These are phyloP conservation scores for Magnusiomyces tetraspermus DNA, from an alignment of 1,139 yeast genomes.

Conservation along the genomic window DNA sequence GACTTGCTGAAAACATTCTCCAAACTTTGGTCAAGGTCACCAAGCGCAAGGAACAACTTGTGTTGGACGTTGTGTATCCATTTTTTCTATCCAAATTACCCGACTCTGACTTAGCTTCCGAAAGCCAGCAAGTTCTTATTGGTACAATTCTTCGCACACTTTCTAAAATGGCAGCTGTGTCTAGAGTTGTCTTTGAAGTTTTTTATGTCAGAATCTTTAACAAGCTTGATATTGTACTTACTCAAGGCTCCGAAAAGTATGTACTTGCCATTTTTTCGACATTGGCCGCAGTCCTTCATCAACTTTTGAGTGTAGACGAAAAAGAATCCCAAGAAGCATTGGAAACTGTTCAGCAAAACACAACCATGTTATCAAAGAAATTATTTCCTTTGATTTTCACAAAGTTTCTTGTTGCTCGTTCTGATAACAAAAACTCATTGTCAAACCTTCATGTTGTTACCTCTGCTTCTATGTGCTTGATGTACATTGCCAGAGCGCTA, in stretches of 20 bases:
- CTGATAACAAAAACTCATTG: not conserved
- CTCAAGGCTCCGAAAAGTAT: constrained; percentile 15
- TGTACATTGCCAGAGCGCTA: not conserved
- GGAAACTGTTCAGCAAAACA: not conserved
- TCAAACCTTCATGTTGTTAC: not conserved
- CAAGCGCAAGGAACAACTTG: constrained; percentile 35
- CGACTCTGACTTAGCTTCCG: constrained; percentile 25
- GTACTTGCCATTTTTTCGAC: constrained; percentile 21
- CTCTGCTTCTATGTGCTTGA: not conserved
- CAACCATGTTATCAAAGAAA: constrained; percentile 6
- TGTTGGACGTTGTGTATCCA: constrained; percentile 55
- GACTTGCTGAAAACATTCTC: constrained; percentile 34
- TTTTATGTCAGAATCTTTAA: constrained; percentile 30
- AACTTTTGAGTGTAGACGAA: constrained; percentile 16
- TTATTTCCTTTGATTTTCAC: constrained; percentile 14
- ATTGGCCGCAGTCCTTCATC: constrained; percentile 18
- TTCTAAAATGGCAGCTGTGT: constrained; percentile 26
- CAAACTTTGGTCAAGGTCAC: constrained; percentile 48
- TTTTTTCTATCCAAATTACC: constrained; percentile 47
- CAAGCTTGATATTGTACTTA: constrained; percentile 22
- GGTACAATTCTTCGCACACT: constrained; percentile 24
- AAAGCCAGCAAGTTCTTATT: constrained; percentile 8
- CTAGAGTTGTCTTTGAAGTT: constrained; percentile 29
- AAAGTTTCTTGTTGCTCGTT: not conserved
- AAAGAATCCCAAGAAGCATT: not conserved